Evolutionary conservation across 139 green algal species (phyloP), one percentile per base, ranked within the genome.

Genomic region (Auxenochlorella protothecoides): DNA sequence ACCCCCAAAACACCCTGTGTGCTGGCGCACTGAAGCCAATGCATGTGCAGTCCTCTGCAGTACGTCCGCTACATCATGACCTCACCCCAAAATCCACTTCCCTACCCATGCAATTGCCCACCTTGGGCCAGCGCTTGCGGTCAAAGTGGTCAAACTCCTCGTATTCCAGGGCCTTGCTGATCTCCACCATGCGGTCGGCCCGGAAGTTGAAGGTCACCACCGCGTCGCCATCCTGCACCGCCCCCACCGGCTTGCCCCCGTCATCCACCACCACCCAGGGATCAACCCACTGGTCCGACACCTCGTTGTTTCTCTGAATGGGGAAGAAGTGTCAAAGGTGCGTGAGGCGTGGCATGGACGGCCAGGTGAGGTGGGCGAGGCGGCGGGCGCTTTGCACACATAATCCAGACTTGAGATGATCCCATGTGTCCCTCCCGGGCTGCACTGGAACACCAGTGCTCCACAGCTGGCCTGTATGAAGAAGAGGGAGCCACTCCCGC

Each of bases 121-220:
- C 83, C 75, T 90, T 81, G n/a, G 91, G 91, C 68, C 80, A 87
- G 16, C 91, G 85, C 80, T 87, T 74, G 54, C 87, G 77, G 72
- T 96, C 87, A 83, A 96, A 96, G 4, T 74, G 69, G 57, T 86
- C 68, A 66, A 91, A 94, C n/a, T 94, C 78, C 9, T 84, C 57
- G 72, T 97, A 96, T 83, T 98, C 92, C 53, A 98, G 86, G 3
- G 92, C 91, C 83, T 95, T 96, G 79, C 74, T 85, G 53, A 97
- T 89, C 81, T 97, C 88, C 51, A 96, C 83, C 83, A 98, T 89
- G 55, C 93, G 85, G 77, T 98, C 93, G 6, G 92, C 89, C 0
- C 93, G 80, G 84, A 97, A 98, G 89, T 98, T 98, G 83, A 92
- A 95, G 60, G 93, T 86, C 44, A 96, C 88, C 44, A 98, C 92